Conservation (phyloP, 148 eudicot genomes). For the Vaccinium corymbosum region DNA sequence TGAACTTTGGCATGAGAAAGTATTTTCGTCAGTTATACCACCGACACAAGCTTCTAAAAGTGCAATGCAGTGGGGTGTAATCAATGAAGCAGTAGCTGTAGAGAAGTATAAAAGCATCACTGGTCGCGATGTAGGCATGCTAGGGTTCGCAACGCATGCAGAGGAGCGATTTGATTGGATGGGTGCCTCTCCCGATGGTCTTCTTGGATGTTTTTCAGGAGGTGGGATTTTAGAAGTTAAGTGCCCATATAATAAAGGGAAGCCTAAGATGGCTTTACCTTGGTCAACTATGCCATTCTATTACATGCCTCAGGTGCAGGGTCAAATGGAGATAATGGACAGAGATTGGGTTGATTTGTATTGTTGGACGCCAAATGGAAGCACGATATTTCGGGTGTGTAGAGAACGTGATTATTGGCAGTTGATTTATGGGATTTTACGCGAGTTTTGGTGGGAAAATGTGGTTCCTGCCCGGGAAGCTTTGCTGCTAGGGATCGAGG, state of each 20-base stretch:
- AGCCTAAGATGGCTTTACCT: conserved; percentile 71
- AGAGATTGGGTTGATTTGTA: conserved; percentile 68
- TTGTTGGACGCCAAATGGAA: conserved; percentile 92
- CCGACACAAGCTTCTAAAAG: conserved; percentile 19
- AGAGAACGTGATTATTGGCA: conserved; percentile 78
- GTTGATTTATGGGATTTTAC: conserved; percentile 65
- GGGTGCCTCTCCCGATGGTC: conserved; percentile 95
- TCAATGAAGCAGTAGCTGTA: conserved; percentile 62
- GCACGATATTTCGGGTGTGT: conserved; percentile 61
- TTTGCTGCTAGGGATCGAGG: conserved; percentile 47
- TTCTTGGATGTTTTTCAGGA: conserved; percentile 53
- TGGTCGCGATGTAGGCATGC: conserved; percentile 57
- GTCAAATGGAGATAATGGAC: conserved; percentile 94
- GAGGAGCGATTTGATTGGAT: conserved; percentile 65
- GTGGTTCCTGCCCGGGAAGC: conserved; percentile 77
- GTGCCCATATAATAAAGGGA: conserved; percentile 75
- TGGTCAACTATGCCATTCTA: conserved; percentile 86
- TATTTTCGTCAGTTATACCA: conserved; percentile 37
- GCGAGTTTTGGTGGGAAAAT: conserved; percentile 94
- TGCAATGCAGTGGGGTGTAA: conserved; percentile 93
- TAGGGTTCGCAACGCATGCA: conserved; percentile 79
- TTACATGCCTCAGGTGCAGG: conserved; percentile 97
- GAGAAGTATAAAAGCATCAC: conserved; percentile 81
- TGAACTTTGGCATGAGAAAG: conserved; percentile 89
- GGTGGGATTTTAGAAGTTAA: conserved; percentile 89